Conservation (phyloP, 352 stramenopile species). For the Phytopythium montanum region DNA sequence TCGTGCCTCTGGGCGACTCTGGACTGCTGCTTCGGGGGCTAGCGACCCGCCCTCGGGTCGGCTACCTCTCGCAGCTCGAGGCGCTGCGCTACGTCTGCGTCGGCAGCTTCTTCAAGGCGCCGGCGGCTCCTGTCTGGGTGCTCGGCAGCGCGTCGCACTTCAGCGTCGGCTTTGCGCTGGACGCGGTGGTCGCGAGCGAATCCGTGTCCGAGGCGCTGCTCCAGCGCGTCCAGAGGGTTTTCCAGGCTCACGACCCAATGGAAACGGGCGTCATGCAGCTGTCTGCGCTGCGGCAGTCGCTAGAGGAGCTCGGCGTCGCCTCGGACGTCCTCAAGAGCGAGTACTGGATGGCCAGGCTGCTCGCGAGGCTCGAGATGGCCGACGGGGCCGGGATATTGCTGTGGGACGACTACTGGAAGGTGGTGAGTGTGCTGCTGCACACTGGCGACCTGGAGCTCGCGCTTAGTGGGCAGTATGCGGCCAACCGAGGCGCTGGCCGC, state of each 20-base stretch:
- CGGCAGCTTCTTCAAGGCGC: constrained; percentile 89
- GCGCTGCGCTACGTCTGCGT: constrained; percentile 89
- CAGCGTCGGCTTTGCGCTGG: constrained; percentile 83
- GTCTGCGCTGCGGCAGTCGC: constrained; percentile 45
- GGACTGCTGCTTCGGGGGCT: constrained; percentile 73
- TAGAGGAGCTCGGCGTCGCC: constrained; percentile 65
- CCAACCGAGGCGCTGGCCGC: not conserved
- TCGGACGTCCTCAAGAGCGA: constrained; percentile 46
- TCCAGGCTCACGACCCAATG: constrained; percentile 85
- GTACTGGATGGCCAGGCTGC: constrained; percentile 61
- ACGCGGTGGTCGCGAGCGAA: constrained; percentile 50
- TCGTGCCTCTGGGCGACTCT: constrained; percentile 69
- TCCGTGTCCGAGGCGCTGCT: constrained; percentile 73
- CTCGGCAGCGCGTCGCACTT: constrained; percentile 90
- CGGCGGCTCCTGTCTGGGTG: constrained; percentile 86
- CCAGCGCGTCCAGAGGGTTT: constrained; percentile 84
- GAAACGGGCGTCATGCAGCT: constrained; percentile 88
- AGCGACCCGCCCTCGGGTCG: constrained; percentile 41
- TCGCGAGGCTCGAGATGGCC: constrained; percentile 50
- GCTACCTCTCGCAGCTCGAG: constrained; percentile 90
- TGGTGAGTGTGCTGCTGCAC: constrained; percentile 71
- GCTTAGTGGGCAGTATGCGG: constrained; percentile 42
- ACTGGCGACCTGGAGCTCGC: constrained; percentile 66
- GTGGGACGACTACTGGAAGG: constrained; percentile 93
- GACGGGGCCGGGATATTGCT: constrained; percentile 86